Base-by-base conservation (phyloP, 1,284 basidiomycete species). In the Tilletia horrida region DNA sequence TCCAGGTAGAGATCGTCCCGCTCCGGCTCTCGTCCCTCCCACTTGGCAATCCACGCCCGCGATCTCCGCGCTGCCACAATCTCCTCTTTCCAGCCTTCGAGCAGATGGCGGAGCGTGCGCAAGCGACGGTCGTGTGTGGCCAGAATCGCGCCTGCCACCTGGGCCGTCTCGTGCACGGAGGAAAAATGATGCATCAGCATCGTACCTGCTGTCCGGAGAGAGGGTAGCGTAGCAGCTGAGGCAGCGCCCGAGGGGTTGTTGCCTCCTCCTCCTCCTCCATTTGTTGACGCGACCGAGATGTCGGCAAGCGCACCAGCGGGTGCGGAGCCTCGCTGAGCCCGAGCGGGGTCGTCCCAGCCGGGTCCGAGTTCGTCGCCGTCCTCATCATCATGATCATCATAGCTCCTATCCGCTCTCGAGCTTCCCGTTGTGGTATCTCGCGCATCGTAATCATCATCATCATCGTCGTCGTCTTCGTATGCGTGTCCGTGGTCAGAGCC, bases 151-250 rank as follows among this genome's bases (percentile, higher is more conserved):
- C 55, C 27, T 6, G 27, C 27, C 29, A 35, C 55, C 29, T 59
- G 55, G 55, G 55, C 55, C 29, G 55, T 59, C 55, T 59, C 55
- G 55, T 59, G 55, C 16, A 59, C 14, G 29, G 55, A 59, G 55
- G 55, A 59, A 27, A 59, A 29, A 27, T 25, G 31, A 27, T 59
- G 55, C 9, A 40, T 59, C 2, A 59, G 55, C 27, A 35, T 25
- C 9, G 55, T 35, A 16, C 29, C 16, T 16, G 29, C 7, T 16
- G 27, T 31, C 3, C 55, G 55, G 29, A 59, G 29, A 21, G 55
- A 31, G 55, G 55, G 55, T 8, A 59, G 55, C 3, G 55, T 59
- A 9, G 55, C 6, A 8, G 55, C 27, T 31, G 29, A 16, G 25
- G 55, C 3, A 7, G 27, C 35, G 8, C 27, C 25, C 9, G 55